Percentiles rank a stretch among this genome's conserved stretches.
Evolutionary conservation across 2,329 filamentous ascomycete species (phyloP).

Genomic region (Calonectria montana): DNA sequence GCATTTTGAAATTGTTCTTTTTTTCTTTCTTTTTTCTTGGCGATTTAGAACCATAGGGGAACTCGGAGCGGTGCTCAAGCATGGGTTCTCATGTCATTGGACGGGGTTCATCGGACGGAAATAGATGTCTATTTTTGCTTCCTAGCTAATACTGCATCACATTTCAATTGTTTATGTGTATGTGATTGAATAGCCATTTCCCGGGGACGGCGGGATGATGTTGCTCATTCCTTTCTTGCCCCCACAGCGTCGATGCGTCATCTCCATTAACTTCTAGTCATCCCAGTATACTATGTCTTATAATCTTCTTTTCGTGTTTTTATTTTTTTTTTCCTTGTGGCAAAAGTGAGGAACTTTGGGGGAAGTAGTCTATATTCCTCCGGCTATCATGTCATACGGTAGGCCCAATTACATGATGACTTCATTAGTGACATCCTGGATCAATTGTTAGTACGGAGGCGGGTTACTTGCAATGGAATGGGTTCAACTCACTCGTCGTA

Average conservation of each 20-base stretch:
- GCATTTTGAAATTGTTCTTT: slow-evolving; percentile 14
- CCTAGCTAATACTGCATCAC: slow-evolving; percentile 15
- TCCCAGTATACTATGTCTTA: slow-evolving; percentile 17
- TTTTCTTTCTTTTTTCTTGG: slow-evolving; percentile 1
- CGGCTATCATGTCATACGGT: slow-evolving; percentile 1
- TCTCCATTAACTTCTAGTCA: slow-evolving; percentile 23
- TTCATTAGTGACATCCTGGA: slow-evolving; percentile 84
- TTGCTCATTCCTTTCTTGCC: neutral
- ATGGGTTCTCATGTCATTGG: neutral
- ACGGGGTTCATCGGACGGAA: slow-evolving; percentile 22
- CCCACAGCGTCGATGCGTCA: neutral
- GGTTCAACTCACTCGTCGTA: slow-evolving; percentile 82
- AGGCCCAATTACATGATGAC: slow-evolving; percentile 82
- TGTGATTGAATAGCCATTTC: neutral
- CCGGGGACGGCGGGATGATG: neutral
- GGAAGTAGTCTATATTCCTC: neutral
- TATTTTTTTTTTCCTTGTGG: slow-evolving; percentile 18
- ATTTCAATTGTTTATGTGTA: neutral
- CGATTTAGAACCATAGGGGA: slow-evolving; percentile 13
- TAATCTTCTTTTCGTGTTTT: slow-evolving; percentile 15
- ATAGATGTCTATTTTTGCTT: slow-evolving; percentile 29
- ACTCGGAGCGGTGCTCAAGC: neutral
- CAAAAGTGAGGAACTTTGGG: neutral
- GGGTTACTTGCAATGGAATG: neutral
- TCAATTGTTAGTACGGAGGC: slow-evolving; percentile 39